phyloP scores from a whole-genome alignment of 148 eudicot genomes.

The Silene conica region DNA sequence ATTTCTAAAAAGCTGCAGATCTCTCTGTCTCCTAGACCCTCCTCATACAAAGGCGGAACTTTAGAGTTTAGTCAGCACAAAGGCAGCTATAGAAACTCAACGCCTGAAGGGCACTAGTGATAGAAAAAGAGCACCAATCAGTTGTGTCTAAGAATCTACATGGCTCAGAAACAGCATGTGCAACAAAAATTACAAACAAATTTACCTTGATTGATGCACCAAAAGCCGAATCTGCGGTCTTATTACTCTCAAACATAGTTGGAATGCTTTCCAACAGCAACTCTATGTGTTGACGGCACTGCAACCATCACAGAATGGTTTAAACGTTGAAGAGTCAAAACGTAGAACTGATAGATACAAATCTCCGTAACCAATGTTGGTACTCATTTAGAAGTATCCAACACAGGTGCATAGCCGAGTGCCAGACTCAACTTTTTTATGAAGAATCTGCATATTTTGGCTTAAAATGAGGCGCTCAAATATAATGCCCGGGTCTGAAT shows the following conservation, averaged over 20 bases:
- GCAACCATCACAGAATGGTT: slow-evolving; percentile 31
- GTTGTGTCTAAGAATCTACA: not conserved
- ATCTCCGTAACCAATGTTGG: not conserved
- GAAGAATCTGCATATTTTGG: too few species aligned
- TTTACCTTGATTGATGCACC: slow-evolving; percentile 92
- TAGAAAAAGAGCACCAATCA: not conserved
- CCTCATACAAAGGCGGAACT: slow-evolving; percentile 2
- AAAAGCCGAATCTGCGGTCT: slow-evolving; percentile 86
- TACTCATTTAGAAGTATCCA: too few species aligned
- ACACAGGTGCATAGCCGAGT: too few species aligned
- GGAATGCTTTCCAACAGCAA: slow-evolving; percentile 89
- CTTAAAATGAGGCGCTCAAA: too few species aligned
- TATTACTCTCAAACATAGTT: slow-evolving; percentile 79
- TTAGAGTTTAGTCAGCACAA: not conserved
- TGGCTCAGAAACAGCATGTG: not conserved
- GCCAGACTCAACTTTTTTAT: too few species aligned
- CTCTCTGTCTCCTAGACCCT: not conserved
- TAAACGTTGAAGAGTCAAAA: not conserved
- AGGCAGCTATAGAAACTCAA: not conserved
- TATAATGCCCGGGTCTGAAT: too few species aligned
- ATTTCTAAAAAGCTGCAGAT: not conserved
- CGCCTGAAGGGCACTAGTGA: not conserved
- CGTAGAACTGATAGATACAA: slow-evolving; percentile 4
- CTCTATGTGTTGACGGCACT: slow-evolving; percentile 90
- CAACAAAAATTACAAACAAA: not conserved